A percentile compares a stretch with the other conserved stretches of the same genome.
phyloP scores from a whole-genome alignment of 2,329 filamentous ascomycete species.

The Colletotrichum cordylinicola region DNA sequence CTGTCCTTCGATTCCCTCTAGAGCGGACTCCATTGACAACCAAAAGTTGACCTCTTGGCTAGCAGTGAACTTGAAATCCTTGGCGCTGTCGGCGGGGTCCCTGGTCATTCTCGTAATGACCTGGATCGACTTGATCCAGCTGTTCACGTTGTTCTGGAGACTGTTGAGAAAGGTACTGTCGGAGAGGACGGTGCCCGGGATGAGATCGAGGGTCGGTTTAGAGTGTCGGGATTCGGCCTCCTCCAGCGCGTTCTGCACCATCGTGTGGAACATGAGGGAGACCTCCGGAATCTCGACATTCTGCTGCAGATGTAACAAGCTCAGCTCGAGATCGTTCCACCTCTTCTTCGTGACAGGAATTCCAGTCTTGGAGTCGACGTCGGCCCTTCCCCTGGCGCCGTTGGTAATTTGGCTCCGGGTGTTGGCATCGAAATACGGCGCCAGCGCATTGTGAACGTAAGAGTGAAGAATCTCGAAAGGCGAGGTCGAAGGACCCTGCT shows the following conservation, averaged over 20 bases:
- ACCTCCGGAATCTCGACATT: constrained; percentile 98
- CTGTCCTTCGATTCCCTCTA: constrained; percentile 91
- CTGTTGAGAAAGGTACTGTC: constrained; percentile 94
- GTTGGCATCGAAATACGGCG: constrained; percentile 96
- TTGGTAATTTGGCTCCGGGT: constrained; percentile 77
- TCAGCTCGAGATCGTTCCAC: constrained; percentile 91
- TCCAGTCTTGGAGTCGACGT: constrained; percentile 90
- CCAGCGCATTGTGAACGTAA: constrained; percentile 87
- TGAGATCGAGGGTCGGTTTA: constrained; percentile 78
- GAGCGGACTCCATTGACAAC: constrained; percentile 92
- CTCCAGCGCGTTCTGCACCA: constrained; percentile 85
- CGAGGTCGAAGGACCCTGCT: constrained; percentile 76
- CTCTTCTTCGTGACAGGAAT: constrained; percentile 98
- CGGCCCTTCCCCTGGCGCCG: constrained; percentile 74
- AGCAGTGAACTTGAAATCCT: constrained; percentile 67
- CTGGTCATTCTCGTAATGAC: constrained; percentile 93
- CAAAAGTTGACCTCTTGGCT: constrained; percentile 99
- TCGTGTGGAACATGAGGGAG: constrained; percentile 83
- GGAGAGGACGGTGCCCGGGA: constrained; percentile 77
- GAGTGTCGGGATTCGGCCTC: constrained; percentile 71
- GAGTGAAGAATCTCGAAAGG: constrained; percentile 94
- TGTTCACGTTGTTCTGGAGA: constrained; percentile 91
- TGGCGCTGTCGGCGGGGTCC: constrained; percentile 70
- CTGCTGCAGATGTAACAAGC: constrained; percentile 89
- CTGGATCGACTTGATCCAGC: constrained; percentile 99